A percentile compares a stretch with the other conserved stretches of the same genome.
phyloP scores from a whole-genome alignment of 805 yeast species.

The Saturnispora ahearnii region DNA sequence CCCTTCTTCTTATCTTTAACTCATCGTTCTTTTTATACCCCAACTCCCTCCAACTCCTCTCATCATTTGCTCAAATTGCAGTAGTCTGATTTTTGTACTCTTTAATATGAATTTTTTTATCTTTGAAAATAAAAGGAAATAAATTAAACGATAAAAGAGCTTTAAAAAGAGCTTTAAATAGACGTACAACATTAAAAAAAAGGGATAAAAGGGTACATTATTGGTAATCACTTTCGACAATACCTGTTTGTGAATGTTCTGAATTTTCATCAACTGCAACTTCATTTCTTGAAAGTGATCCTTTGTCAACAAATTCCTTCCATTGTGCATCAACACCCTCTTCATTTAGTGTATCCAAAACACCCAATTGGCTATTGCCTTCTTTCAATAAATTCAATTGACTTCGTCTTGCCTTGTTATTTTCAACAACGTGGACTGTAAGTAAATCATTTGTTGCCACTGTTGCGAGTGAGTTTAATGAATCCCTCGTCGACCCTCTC shows the following conservation, averaged over 20 bases:
- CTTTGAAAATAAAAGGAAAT: too few species aligned
- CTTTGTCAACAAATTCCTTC: slow-evolving; percentile 1
- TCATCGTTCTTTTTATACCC: background rate
- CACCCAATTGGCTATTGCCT: background rate
- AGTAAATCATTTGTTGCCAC: slow-evolving; percentile 79
- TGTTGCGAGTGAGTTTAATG: slow-evolving; percentile 67
- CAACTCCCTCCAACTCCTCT: too few species aligned
- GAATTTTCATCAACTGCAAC: slow-evolving; percentile 5
- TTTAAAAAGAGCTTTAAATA: background rate
- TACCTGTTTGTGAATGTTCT: slow-evolving; percentile 7
- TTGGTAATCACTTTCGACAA: slow-evolving; percentile 3
- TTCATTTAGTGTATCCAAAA: slow-evolving; percentile 4
- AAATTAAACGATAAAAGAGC: too few species aligned
- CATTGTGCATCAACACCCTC: background rate
- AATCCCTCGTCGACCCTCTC: slow-evolving; percentile 51
- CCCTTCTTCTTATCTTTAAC: background rate
- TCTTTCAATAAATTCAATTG: slow-evolving; percentile 22
- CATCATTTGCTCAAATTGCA: too few species aligned
- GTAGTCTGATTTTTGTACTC: too few species aligned
- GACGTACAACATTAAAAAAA: background rate
- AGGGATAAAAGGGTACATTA: background rate
- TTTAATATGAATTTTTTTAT: too few species aligned
- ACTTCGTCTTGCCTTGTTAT: slow-evolving; percentile 33
- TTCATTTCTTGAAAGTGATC: background rate
- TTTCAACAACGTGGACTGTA: slow-evolving; percentile 69